Evolutionary conservation across 1,139 yeast species (phyloP), one percentile per base, ranked within the genome.

Genomic region (Meyerozyma guilliermondii): DNA sequence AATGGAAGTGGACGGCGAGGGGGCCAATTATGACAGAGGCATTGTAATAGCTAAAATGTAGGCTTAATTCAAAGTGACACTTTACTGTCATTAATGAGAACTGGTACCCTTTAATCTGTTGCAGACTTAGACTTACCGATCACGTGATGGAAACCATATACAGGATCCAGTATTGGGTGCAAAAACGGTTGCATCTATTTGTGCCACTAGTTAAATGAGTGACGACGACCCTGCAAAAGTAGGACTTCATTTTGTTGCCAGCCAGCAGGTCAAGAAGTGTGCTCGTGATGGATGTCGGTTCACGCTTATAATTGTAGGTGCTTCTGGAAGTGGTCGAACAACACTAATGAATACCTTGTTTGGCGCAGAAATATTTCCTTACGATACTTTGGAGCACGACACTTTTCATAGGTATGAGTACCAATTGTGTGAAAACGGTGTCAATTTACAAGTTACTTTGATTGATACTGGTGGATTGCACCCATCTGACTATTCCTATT

Each of bases 381-480:
- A 33, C 36, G 24, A 17, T 7, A 33, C 24, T 18, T 33, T 33
- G 36, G 24, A 17, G 14, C 24, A 33, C 8, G 36, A 9, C 3
- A 18, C 10, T 5, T 33, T 33, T 5, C 17, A 18, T 11, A 13
- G 8, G 11, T 17, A 33, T 6, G 24, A 20, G 24, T 33, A 18
- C 24, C 24, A 11, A 18, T 13, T 33, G 3, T 11, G 13, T 16
- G 61, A 55, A 33, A 43, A 52, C 6, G 51, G 46, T 9, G 50
- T 55, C 38, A 45, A 41, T 34, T 45, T 58, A 39, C 39, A 46
- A 7, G 47, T 57, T 38, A 53, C 59, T 48, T 69, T 62, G 35
- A 60, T 75, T 33, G 74, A 69, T 41, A 62, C 71, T 34, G 73
- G 78, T 1, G 79, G 78, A 1, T 71, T 72, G 17, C 29, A 17